Evolutionary conservation across 2,329 filamentous ascomycete genomes (phyloP).

Genomic region (Nemania diffusa): DNA sequence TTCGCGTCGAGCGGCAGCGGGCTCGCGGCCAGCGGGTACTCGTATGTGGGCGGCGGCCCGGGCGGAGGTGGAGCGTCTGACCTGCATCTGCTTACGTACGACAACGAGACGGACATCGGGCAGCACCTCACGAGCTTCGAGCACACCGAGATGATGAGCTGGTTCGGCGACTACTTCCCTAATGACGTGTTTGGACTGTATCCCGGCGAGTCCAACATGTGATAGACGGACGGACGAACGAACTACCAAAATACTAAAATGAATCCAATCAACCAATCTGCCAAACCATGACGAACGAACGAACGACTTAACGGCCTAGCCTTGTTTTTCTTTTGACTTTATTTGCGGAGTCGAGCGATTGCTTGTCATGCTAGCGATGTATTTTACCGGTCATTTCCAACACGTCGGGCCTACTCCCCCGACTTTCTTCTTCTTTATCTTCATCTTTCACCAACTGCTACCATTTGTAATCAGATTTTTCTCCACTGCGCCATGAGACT

Average conservation of each 20-base stretch:
- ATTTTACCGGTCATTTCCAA: slow-evolving; percentile 7
- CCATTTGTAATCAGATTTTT: slow-evolving; percentile 10
- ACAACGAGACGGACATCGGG: slow-evolving; percentile 51
- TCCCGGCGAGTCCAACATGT: slow-evolving; percentile 42
- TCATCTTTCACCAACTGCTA: background rate
- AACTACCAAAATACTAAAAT: too few species aligned
- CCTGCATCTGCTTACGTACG: slow-evolving; percentile 48
- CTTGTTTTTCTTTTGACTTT: background rate
- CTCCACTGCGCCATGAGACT: background rate
- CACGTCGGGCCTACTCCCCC: background rate
- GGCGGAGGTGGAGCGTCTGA: too few species aligned
- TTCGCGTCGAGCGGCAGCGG: slow-evolving; percentile 48
- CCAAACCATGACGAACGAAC: background rate
- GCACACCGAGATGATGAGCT: slow-evolving; percentile 50
- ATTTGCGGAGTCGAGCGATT: background rate
- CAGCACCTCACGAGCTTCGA: slow-evolving; percentile 50
- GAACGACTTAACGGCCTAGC: slow-evolving; percentile 9
- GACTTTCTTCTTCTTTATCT: background rate
- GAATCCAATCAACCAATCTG: too few species aligned
- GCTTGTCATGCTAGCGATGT: slow-evolving; percentile 15
- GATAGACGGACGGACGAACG: background rate
- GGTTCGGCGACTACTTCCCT: slow-evolving; percentile 51
- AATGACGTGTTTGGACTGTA: slow-evolving; percentile 48
- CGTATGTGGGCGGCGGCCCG: slow-evolving; percentile 42
- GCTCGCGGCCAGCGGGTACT: slow-evolving; percentile 47